Conservation (phyloP, 202 grass and related monocot species). For the Musa balbisiana region DNA sequence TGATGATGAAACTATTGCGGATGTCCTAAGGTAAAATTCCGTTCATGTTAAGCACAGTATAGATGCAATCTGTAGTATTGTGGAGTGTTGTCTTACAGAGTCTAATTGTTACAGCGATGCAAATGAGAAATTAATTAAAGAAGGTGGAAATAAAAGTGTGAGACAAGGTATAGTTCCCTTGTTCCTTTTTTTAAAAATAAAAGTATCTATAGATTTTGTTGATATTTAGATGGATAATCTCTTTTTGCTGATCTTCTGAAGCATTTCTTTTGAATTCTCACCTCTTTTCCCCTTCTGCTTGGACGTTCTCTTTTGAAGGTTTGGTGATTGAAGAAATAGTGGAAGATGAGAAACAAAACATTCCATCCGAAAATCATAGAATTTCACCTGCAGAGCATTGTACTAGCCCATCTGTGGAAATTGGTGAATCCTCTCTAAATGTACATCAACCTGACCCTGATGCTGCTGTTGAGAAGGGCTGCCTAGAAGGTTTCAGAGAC, state of each 20-base stretch:
- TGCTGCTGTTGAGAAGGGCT: slow-evolving; percentile 9
- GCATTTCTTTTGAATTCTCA: neutral
- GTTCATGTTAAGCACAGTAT: slow-evolving; percentile 3
- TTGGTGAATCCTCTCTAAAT: slow-evolving; percentile 30
- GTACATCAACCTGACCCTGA: slow-evolving; percentile 9
- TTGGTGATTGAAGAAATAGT: slow-evolving; percentile 86
- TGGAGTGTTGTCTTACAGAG: slow-evolving; percentile 20
- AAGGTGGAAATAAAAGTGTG: slow-evolving; percentile 30
- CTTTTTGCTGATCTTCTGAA: neutral
- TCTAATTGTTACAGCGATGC: slow-evolving; percentile 38
- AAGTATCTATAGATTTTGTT: neutral
- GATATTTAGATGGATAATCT: neutral
- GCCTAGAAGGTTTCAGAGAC: slow-evolving; percentile 41
- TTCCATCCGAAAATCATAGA: slow-evolving; percentile 32
- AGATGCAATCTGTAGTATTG: neutral
- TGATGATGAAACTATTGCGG: slow-evolving; percentile 96
- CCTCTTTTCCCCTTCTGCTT: slow-evolving; percentile 6
- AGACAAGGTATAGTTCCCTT: slow-evolving; percentile 33
- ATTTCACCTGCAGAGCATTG: slow-evolving; percentile 37
- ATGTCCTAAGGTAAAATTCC: slow-evolving; percentile 52
- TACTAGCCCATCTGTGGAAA: slow-evolving; percentile 42
- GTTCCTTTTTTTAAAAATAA: neutral
- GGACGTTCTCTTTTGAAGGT: slow-evolving; percentile 33
- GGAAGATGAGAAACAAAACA: slow-evolving; percentile 41
- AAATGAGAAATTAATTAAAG: slow-evolving; percentile 37